Conservation (phyloP, 2,329 filamentous ascomycete species). For the Thelonectria olida region DNA sequence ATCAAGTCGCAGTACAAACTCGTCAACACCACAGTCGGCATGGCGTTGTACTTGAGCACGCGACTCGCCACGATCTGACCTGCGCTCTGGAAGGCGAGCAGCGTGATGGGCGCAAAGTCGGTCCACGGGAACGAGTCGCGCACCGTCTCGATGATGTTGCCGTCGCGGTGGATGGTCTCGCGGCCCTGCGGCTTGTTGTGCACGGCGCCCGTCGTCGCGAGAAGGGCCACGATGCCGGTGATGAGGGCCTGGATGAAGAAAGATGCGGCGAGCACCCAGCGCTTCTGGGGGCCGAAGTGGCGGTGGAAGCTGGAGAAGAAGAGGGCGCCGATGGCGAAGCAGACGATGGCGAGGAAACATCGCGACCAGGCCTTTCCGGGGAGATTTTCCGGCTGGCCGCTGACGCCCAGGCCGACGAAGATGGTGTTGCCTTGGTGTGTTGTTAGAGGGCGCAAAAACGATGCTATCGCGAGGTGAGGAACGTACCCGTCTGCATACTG, state of each 20-base stretch:
- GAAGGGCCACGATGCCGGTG: slow-evolving; percentile 36
- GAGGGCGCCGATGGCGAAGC: slow-evolving; percentile 36
- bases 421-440: slow-evolving; percentile 38
- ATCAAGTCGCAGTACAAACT: slow-evolving; percentile 42
- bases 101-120: slow-evolving; percentile 36
- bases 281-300: slow-evolving; percentile 37
- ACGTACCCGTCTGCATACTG: slow-evolving; percentile 41
- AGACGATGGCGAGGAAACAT: slow-evolving; percentile 40
- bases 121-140: slow-evolving; percentile 33
- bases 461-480: neutral
- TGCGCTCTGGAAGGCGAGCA: slow-evolving; percentile 39
- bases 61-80: slow-evolving; percentile 39
- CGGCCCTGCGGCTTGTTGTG: slow-evolving; percentile 31
- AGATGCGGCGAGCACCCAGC: slow-evolving; percentile 36
- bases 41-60: slow-evolving; percentile 40
- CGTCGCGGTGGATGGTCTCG: slow-evolving; percentile 24
- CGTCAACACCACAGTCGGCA: slow-evolving; percentile 39
- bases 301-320: slow-evolving; percentile 42
- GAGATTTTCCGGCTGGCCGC: slow-evolving; percentile 38
- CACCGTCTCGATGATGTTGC: slow-evolving; percentile 35
- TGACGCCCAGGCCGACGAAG: slow-evolving; percentile 38
- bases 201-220: slow-evolving; percentile 37
- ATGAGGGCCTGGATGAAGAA: slow-evolving; percentile 34
- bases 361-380: slow-evolving; percentile 39
- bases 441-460: neutral